Evolutionary conservation across 306 rosid species (phyloP), one percentile per base, ranked within the genome.

Genomic region (Castanea crenata): DNA sequence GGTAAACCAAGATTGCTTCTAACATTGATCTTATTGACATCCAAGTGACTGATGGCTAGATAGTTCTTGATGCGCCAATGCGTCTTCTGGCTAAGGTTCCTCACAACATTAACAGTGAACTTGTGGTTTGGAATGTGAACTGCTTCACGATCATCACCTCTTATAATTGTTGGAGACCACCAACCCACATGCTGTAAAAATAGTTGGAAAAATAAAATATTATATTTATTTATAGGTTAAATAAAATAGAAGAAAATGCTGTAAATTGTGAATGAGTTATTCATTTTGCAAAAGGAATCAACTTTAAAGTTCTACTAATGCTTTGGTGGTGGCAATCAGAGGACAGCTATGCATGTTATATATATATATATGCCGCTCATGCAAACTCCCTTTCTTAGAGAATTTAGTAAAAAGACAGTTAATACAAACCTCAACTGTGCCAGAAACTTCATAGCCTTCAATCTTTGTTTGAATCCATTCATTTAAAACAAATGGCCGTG

Each of bases 131-230:
- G 99, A 84, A 96, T 96, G 80, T 96, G 99, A 71, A 96, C 94
- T 77, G 99, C 99, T 87, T 96, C 99, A 25, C 99, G 98, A 86
- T 96, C 98, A 83, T 96, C 99, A 6, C 99, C 99, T 89, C 98
- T 88, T 69, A 96, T 88, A 70, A 96, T 96, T 63, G 99, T 93
- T 69, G 99, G 97, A 29, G 99, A 96, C 99, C 99, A 96, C 99
- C 99, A 96, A 34, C 99, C 98, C 78, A 96, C 97, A 68, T 96
- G 98, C 99, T 96, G 85, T 80, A 81, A 81, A 23, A 78, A 34
- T 23, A 21, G 8, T 34, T 34, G 7, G 41, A 34, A 32, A 35
- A 41, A 41, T 71, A 65, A n/a, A 79, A 15, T 18, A 65, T 41
- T 41, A 8, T 20, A 35, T 68, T 25, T 18, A 71, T 41, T 67